Evolutionary conservation across 331 rosid species (phyloP).

Genomic region (Saraca asoca): DNA sequence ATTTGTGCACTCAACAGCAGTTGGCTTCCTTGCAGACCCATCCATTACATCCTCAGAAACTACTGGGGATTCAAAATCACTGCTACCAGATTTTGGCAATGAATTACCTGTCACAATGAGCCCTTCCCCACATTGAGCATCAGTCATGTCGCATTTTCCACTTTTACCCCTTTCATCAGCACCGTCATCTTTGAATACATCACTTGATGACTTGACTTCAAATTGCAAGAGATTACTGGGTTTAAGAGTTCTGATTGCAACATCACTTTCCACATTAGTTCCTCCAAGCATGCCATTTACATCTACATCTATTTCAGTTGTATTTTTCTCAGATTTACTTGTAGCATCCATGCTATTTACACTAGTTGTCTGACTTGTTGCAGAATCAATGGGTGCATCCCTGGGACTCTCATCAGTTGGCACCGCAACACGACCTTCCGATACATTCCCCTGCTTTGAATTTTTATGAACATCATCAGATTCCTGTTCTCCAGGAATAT

Average conservation of each 20-base stretch:
- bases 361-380: slow-evolving; percentile 32
- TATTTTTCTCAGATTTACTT: slow-evolving; percentile 25
- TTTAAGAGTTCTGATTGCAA: slow-evolving; percentile 32
- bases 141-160: slow-evolving; percentile 32
- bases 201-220: slow-evolving; percentile 35
- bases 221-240: slow-evolving; percentile 33
- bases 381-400: slow-evolving; percentile 34
- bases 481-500: slow-evolving; percentile 42
- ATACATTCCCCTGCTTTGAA: slow-evolving; percentile 27
- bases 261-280: slow-evolving; percentile 34
- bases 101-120: slow-evolving; percentile 29
- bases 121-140: slow-evolving; percentile 35
- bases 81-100: slow-evolving; percentile 26
- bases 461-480: slow-evolving; percentile 29
- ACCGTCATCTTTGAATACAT: slow-evolving; percentile 28
- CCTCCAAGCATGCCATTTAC: slow-evolving; percentile 24
- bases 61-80: slow-evolving; percentile 29
- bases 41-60: slow-evolving; percentile 43
- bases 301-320: slow-evolving; percentile 35
- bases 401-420: slow-evolving; percentile 30
- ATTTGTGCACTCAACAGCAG: slow-evolving; percentile 32
- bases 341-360: slow-evolving; percentile 17
- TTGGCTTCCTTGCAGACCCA: slow-evolving; percentile 31
- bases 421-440: slow-evolving; percentile 32
- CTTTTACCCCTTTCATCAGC: slow-evolving; percentile 31